Evolutionary conservation across 768 basidiomycete species (phyloP).

Genomic region (Pleurotus tuber-regium): DNA sequence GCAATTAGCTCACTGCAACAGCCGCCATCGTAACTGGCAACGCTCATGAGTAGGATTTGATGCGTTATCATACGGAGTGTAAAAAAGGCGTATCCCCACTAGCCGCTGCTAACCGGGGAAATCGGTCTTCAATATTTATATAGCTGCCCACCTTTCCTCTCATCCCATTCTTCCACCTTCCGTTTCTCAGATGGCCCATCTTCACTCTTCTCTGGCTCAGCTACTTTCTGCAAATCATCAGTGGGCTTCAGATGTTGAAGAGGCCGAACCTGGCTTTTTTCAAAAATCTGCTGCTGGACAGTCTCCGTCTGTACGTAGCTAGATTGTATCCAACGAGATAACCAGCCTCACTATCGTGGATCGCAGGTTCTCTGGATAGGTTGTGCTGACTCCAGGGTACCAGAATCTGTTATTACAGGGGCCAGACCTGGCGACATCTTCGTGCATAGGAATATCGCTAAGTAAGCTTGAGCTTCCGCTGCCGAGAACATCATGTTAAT

Average conservation of each 20-base stretch:
- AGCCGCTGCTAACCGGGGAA: constrained; percentile 4
- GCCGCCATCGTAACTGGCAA: constrained; percentile 1
- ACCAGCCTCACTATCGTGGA: background rate
- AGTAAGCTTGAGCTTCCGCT: constrained; percentile 35
- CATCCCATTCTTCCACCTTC: background rate
- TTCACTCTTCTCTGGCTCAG: constrained; percentile 3
- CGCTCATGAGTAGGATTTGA: background rate
- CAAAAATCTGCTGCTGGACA: constrained; percentile 46
- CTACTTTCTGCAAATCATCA: constrained; percentile 37
- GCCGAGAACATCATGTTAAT: background rate
- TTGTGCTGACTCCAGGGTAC: constrained; percentile 66
- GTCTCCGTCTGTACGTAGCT: constrained; percentile 40
- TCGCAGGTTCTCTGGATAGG: constrained; percentile 55
- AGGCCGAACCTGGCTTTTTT: constrained; percentile 52
- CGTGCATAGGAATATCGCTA: constrained; percentile 68
- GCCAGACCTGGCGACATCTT: constrained; percentile 63
- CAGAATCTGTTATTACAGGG: constrained; percentile 55
- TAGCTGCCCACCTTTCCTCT: background rate
- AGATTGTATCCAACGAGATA: background rate
- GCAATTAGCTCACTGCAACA: background rate
- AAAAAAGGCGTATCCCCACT: constrained; percentile 8
- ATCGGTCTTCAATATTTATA: constrained; percentile 6
- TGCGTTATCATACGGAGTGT: constrained; percentile 7
- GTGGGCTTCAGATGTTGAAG: constrained; percentile 51
- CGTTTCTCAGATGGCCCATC: background rate